Base-by-base conservation (phyloP, 768 basidiomycete genomes). In the Butyriboletus loyo region DNA sequence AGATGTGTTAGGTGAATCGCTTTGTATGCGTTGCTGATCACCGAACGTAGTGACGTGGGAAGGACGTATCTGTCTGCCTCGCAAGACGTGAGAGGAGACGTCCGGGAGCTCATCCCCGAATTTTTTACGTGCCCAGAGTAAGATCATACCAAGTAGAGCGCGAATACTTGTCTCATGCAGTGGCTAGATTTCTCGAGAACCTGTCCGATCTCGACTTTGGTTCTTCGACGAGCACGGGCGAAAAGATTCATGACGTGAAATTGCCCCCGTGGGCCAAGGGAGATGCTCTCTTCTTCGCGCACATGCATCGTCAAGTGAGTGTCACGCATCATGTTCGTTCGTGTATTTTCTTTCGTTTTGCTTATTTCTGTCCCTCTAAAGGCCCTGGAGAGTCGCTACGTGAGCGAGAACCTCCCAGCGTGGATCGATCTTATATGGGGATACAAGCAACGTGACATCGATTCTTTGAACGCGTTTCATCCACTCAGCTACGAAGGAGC, bases 401-500 rank as follows among this genome's bases (percentile, higher is more conserved):
- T 93, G 48, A 92, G 91, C 71, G 83, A 89, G 57, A 77, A 88
- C 58, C 76, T 98, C 11, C 85, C 89, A 0, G 78, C 81, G 10
- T 97, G 95, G 94, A 95, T 98, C 58, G 95, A 98, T 63, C 78
- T 97, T 28, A 89, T 95, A 46, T 98, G 94, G 91, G 90, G 90
- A 32, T 82, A 72, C 67, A 89, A 89, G 55, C 91, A 96, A 75
- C 83, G 83, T 4, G 92, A 95, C 62, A 74, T 81, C 0, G 80
- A 79, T 7, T 81, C 87, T 0, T 70, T 86, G 53, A 98, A 97
- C 60, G 88, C 86, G 7, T 97, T 92, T 73, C 94, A 97, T 68
- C 95, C 94, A 0, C 72, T 97, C 32, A 95, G 92, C 15, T 97
- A 97, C 61, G 92, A 94, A 60, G 92, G 93, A 4, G 86, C 90